phyloP scores from a whole-genome alignment of 2,329 filamentous ascomycete species.

The Clonostachys chloroleuca region DNA sequence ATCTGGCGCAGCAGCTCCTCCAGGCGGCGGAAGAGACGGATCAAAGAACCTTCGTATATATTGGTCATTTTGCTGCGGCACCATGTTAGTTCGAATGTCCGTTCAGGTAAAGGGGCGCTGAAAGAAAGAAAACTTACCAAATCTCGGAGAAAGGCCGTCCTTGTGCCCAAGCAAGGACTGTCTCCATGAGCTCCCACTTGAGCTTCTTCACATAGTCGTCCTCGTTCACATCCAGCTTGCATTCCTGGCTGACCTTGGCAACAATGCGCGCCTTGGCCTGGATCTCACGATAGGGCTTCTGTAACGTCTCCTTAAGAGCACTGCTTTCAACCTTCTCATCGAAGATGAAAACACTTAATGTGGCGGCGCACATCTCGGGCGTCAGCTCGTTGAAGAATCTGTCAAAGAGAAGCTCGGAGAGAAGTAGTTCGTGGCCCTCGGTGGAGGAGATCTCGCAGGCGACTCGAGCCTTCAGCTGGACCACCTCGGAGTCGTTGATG shows the following conservation, averaged over 20 bases:
- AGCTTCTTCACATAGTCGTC: slow-evolving; percentile 87
- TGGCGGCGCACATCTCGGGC: slow-evolving; percentile 80
- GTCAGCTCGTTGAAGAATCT: slow-evolving; percentile 95
- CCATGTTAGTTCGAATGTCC: slow-evolving; percentile 11
- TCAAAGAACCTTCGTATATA: slow-evolving; percentile 93
- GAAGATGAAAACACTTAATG: slow-evolving; percentile 93
- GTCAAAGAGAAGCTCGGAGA: slow-evolving; percentile 92
- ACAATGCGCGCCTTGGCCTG: slow-evolving; percentile 82
- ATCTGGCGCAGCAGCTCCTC: slow-evolving; percentile 95
- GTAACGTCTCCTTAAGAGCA: slow-evolving; percentile 75
- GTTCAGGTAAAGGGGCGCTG: not conserved
- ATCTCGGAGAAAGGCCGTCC: slow-evolving; percentile 89
- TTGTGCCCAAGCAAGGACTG: slow-evolving; percentile 87
- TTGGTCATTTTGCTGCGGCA: slow-evolving; percentile 90
- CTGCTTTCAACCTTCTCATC: slow-evolving; percentile 88
- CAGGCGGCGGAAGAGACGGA: slow-evolving; percentile 90
- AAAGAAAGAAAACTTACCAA: slow-evolving; percentile 61
- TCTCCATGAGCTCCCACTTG: slow-evolving; percentile 96
- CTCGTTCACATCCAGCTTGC: slow-evolving; percentile 90
- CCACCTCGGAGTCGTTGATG: slow-evolving; percentile 92
- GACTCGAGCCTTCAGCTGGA: slow-evolving; percentile 94
- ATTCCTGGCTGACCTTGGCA: slow-evolving; percentile 91
- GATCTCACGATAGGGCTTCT: slow-evolving; percentile 82
- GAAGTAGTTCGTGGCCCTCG: slow-evolving; percentile 84
- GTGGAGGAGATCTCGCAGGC: slow-evolving; percentile 95